Percentiles rank a stretch among this genome's conserved stretches.
Evolutionary conservation across 768 basidiomycete genomes (phyloP).

Genomic region (Rhodotorula diobovata): DNA sequence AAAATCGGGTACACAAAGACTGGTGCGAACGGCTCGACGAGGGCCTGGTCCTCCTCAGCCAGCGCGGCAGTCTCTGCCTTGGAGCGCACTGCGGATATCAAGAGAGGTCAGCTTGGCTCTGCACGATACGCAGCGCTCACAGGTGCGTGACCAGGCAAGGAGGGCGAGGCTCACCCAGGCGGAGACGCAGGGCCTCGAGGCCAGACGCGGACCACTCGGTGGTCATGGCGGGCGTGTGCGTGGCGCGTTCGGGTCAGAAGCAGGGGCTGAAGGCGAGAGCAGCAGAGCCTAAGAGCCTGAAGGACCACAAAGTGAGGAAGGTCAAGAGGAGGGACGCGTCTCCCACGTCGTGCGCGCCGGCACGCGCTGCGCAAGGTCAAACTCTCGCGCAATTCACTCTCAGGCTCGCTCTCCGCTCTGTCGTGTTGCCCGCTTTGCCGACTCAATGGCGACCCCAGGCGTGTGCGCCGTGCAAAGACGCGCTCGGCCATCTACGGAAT

Average conservation of each 20-base stretch:
- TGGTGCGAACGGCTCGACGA: conserved; percentile 68
- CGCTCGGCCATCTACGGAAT: background rate
- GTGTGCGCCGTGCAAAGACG: too few relatives aligned
- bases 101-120: conserved; percentile 10
- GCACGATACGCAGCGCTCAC: conserved; percentile 3
- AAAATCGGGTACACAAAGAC: conserved; percentile 95
- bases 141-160: too few relatives aligned
- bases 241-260: background rate
- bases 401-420: too few relatives aligned
- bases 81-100: conserved; percentile 59
- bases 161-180: conserved; percentile 58
- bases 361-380: background rate
- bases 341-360: too few relatives aligned
- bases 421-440: too few relatives aligned
- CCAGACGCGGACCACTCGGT: conserved; percentile 72
- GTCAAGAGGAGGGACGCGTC: too few relatives aligned
- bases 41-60: conserved; percentile 54
- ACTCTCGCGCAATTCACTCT: too few relatives aligned
- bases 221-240: background rate
- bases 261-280: background rate
- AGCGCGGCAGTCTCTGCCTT: conserved; percentile 60
- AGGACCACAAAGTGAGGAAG: too few relatives aligned
- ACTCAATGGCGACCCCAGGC: too few relatives aligned
- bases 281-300: background rate
- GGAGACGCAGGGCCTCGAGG: conserved; percentile 69